Evolutionary conservation across 768 basidiomycete species (phyloP).

Genomic region (Rubroboletus pulcherrimus): DNA sequence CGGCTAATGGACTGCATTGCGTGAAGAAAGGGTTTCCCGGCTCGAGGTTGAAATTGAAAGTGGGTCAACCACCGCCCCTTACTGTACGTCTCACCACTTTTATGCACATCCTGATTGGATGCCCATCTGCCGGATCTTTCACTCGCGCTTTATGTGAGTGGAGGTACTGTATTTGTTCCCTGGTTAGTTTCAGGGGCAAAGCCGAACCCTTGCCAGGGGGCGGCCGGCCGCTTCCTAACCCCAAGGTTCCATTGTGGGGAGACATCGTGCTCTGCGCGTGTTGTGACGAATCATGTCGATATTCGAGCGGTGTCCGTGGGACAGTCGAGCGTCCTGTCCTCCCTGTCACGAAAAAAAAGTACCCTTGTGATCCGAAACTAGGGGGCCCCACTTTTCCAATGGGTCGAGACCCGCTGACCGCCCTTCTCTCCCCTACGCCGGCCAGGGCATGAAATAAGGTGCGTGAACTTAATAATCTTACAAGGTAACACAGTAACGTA

Average conservation of each 20-base stretch:
- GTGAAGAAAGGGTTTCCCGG: too few relatives aligned
- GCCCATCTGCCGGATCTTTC: too few relatives aligned
- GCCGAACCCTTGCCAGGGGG: not conserved
- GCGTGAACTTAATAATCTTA: constrained; percentile 10
- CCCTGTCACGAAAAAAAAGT: not conserved
- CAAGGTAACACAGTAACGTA: constrained; percentile 10
- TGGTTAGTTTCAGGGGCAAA: not conserved
- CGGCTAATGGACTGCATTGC: too few relatives aligned
- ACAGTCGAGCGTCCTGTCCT: not conserved
- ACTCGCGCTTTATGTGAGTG: too few relatives aligned
- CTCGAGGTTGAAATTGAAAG: too few relatives aligned
- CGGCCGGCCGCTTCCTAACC: too few relatives aligned
- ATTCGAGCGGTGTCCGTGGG: not conserved
- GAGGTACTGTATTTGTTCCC: not conserved
- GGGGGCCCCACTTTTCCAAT: constrained; percentile 7
- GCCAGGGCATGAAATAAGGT: not conserved
- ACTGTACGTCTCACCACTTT: too few relatives aligned
- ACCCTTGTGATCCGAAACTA: constrained; percentile 4
- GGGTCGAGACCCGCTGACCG: constrained; percentile 10
- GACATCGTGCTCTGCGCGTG: not conserved
- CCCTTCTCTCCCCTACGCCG: not conserved
- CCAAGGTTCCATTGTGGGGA: not conserved
- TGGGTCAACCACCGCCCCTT: too few relatives aligned
- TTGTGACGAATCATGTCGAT: not conserved
- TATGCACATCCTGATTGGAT: too few relatives aligned